Evolutionary conservation across 225 moss, liverwort and hornwort species (phyloP).

Genomic region (Lunularia cruciata): DNA sequence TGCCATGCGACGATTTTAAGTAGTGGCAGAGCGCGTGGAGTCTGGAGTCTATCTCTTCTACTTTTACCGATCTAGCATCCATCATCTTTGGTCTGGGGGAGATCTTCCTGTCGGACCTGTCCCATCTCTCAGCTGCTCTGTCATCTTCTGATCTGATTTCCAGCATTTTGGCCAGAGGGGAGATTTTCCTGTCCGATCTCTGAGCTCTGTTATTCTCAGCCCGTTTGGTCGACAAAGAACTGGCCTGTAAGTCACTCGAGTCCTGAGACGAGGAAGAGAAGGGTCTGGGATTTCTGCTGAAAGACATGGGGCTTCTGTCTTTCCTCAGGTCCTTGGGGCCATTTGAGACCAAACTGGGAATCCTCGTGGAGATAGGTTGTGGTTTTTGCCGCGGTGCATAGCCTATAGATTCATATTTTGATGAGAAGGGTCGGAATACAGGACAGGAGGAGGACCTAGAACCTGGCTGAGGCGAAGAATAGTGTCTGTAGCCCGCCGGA

Average conservation of each 20-base stretch:
- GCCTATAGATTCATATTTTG: not conserved
- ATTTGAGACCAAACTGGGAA: not conserved
- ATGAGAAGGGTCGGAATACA: not conserved
- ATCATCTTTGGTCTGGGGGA: not conserved
- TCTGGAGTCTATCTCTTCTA: slow-evolving; percentile 43
- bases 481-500: not conserved
- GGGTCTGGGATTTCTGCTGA: not conserved
- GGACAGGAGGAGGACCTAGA: slow-evolving; percentile 42
- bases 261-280: slow-evolving; percentile 4
- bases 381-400: slow-evolving; percentile 3
- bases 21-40: slow-evolving; percentile 37
- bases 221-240: not conserved
- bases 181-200: not conserved
- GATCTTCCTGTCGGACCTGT: not conserved
- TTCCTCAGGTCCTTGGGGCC: not conserved
- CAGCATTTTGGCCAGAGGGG: too few relatives aligned
- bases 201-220: not conserved
- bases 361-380: not conserved
- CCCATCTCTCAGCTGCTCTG: too few relatives aligned
- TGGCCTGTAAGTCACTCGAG: slow-evolving; percentile 3
- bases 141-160: too few relatives aligned
- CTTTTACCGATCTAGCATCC: slow-evolving; percentile 6
- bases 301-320: not conserved
- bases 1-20: slow-evolving; percentile 27
- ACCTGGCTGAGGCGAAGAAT: not conserved